Percentiles rank a stretch among this genome's conserved stretches.
phyloP scores from a whole-genome alignment of 345 rosid genomes.

The Brassica carinata region DNA sequence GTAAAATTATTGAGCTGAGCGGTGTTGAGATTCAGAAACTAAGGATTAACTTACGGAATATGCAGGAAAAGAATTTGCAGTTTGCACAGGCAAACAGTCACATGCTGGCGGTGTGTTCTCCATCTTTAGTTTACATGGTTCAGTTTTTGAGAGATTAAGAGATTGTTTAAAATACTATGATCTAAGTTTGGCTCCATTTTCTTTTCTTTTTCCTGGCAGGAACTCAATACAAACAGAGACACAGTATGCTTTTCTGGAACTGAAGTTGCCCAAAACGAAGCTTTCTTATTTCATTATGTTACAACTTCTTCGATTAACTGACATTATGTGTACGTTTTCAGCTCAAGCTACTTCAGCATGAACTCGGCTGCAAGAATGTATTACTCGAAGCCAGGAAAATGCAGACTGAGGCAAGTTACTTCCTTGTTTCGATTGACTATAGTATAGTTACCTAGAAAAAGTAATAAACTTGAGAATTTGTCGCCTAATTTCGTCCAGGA shows the following conservation, averaged over 20 bases:
- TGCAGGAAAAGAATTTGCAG: constrained; percentile 70
- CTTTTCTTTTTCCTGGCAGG: constrained; percentile 51
- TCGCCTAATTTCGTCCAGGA: constrained; percentile 39
- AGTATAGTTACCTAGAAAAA: constrained; percentile 1
- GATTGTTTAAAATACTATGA: constrained; percentile 2
- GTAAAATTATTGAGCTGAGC: constrained; percentile 61
- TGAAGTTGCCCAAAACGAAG: constrained; percentile 13
- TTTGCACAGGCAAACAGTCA: constrained; percentile 67
- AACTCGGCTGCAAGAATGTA: constrained; percentile 65
- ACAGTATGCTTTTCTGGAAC: constrained; percentile 47
- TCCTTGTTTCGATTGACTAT: neutral
- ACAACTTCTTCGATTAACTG: neutral
- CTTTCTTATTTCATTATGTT: neutral
- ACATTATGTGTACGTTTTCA: constrained; percentile 35
- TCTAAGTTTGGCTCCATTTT: neutral
- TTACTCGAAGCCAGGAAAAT: constrained; percentile 43
- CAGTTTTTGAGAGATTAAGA: constrained; percentile 19
- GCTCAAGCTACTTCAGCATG: constrained; percentile 72
- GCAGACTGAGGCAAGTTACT: constrained; percentile 35
- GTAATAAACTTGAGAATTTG: constrained; percentile 15
- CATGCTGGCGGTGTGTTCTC: constrained; percentile 57
- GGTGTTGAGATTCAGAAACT: constrained; percentile 63
- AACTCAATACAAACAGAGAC: constrained; percentile 68
- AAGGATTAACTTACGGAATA: constrained; percentile 55
- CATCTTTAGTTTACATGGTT: constrained; percentile 20